phyloP scores from a whole-genome alignment of 441 rosid genomes.

The Euphorbia celastroides region DNA sequence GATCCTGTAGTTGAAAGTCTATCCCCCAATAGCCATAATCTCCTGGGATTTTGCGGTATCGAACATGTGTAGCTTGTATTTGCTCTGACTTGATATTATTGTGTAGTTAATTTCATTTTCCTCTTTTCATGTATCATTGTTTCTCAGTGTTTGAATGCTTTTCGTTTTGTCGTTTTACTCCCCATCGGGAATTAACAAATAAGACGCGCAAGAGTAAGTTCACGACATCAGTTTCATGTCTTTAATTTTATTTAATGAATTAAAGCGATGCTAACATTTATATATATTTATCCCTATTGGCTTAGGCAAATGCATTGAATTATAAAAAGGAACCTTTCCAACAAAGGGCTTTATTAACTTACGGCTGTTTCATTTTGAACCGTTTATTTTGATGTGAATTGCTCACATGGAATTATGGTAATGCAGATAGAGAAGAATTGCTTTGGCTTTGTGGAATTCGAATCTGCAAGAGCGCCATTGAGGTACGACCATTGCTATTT shows the following conservation, averaged over 20 bases:
- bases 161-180: too few relatives aligned
- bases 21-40: too few relatives aligned
- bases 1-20: background rate
- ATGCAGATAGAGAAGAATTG: conserved; percentile 39
- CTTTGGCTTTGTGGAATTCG: conserved; percentile 96
- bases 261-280: background rate
- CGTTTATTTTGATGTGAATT: conserved; percentile 31
- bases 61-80: background rate
- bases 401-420: conserved; percentile 7
- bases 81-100: too few relatives aligned
- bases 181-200: too few relatives aligned
- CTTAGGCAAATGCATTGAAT: conserved; percentile 29
- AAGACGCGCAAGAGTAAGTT: too few relatives aligned
- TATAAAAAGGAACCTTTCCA: conserved; percentile 37
- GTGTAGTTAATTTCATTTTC: too few relatives aligned
- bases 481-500: conserved; percentile 45
- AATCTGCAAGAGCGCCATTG: conserved; percentile 52
- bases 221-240: conserved; percentile 7
- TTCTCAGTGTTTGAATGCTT: too few relatives aligned
- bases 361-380: conserved; percentile 3
- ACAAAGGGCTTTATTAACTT: conserved; percentile 25
- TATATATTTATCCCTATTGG: background rate
- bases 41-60: too few relatives aligned
- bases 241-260: conserved; percentile 24
- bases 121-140: too few relatives aligned